phyloP scores from a whole-genome alignment of 768 basidiomycete species.

The Hygrocybe coccinea region DNA sequence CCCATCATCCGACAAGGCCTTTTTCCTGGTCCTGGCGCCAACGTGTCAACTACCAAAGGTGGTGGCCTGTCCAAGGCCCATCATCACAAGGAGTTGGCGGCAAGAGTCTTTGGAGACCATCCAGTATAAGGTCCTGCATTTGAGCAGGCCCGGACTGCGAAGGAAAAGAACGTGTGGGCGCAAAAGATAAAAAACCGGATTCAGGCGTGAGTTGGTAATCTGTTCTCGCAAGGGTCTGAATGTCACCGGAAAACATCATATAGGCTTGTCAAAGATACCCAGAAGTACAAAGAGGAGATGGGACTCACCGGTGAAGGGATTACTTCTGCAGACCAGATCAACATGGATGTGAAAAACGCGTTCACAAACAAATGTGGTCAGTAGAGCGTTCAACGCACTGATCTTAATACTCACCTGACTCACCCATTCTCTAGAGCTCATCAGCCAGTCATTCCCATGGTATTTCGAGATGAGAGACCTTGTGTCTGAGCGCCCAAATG shows the following conservation, averaged over 20 bases:
- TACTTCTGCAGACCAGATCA: conserved; percentile 9
- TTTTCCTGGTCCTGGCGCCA: conserved; percentile 14
- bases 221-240: background rate
- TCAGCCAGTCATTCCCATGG: conserved; percentile 1
- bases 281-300: background rate
- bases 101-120: conserved; percentile 12
- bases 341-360: conserved; percentile 8
- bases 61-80: conserved; percentile 15
- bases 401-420: background rate
- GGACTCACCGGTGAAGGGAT: conserved; percentile 19
- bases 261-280: conserved; percentile 1
- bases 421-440: background rate
- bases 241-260: background rate
- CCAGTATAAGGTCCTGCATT: conserved; percentile 4
- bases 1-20: conserved; percentile 14
- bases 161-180: background rate
- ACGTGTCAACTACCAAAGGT: conserved; percentile 7
- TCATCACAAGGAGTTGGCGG: conserved; percentile 9
- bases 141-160: background rate
- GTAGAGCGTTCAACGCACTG: background rate
- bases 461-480: conserved; percentile 1
- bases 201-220: background rate
- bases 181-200: conserved; percentile 5
- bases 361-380: conserved; percentile 13
- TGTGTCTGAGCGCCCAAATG: background rate